Conservation (phyloP, 805 yeast genomes). For the Saturnispora serradocipensis region DNA sequence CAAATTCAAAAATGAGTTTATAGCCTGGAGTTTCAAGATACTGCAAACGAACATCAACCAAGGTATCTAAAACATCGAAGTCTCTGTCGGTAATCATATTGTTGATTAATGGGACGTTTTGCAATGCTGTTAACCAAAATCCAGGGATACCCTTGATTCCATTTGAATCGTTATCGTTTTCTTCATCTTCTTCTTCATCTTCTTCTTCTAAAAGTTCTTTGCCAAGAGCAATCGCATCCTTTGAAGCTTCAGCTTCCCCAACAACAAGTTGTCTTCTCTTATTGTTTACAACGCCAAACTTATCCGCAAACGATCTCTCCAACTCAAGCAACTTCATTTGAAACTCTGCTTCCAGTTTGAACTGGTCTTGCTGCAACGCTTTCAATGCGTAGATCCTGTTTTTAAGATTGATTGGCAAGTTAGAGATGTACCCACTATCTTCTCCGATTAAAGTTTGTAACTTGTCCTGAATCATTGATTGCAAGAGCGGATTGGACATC, state of each 20-base stretch:
- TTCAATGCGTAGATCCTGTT: constrained; percentile 76
- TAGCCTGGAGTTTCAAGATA: constrained; percentile 85
- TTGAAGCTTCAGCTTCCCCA: constrained; percentile 73
- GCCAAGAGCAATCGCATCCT: constrained; percentile 46
- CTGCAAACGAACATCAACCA: constrained; percentile 66
- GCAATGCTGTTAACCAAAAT: constrained; percentile 94
- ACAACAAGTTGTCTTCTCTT: constrained; percentile 61
- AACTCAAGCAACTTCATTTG: constrained; percentile 80
- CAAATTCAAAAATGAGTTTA: constrained; percentile 74
- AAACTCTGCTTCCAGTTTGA: constrained; percentile 80
- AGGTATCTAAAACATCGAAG: constrained; percentile 63
- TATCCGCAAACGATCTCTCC: constrained; percentile 67
- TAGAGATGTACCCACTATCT: constrained; percentile 76
- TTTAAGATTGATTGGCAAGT: constrained; percentile 63
- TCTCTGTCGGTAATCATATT: constrained; percentile 88
- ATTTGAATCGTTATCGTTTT: constrained; percentile 29
- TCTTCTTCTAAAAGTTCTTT: constrained; percentile 32
- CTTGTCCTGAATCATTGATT: constrained; percentile 85
- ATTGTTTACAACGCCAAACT: constrained; percentile 68
- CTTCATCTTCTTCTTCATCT: constrained; percentile 32
- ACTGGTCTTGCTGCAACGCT: constrained; percentile 68
- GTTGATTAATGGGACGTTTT: constrained; percentile 70
- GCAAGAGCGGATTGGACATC: constrained; percentile 61
- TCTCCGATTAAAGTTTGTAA: constrained; percentile 77
- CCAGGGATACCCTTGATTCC: constrained; percentile 64